These are phyloP conservation scores for Globisporangium viniferum DNA, from an alignment of 352 stramenopile genomes.

Conservation along the genomic window DNA sequence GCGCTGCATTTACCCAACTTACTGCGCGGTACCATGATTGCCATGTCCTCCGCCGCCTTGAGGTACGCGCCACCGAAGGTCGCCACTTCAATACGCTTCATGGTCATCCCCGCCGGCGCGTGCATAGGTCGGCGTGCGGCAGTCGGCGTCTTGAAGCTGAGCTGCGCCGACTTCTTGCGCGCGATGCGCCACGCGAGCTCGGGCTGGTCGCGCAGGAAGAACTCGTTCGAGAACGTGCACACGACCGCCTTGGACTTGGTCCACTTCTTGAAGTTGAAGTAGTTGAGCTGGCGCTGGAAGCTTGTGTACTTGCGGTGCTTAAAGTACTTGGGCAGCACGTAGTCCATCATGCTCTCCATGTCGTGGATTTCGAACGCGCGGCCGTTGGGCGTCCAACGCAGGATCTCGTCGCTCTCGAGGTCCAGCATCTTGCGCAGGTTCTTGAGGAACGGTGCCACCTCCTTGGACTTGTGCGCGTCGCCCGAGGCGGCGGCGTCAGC, in stretches of 20 bases:
- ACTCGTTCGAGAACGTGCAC: conserved; percentile 79
- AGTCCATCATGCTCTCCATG: conserved; percentile 76
- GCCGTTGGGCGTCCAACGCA: conserved; percentile 62
- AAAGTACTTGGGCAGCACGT: conserved; percentile 92
- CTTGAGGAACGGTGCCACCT: conserved; percentile 29
- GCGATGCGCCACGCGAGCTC: conserved; percentile 64
- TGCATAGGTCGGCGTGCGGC: not conserved
- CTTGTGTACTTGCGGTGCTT: conserved; percentile 94
- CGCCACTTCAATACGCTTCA: conserved; percentile 4
- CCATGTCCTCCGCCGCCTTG: conserved; percentile 19
- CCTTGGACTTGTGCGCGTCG: conserved; percentile 9
- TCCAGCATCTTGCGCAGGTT: conserved; percentile 36
- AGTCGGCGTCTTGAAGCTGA: conserved; percentile 8
- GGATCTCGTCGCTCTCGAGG: conserved; percentile 24
- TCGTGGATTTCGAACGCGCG: conserved; percentile 74
- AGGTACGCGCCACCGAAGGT: conserved; percentile 14
- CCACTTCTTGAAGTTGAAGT: conserved; percentile 93
- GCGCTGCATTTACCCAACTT: conserved; percentile 22
- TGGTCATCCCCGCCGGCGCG: conserved; percentile 6
- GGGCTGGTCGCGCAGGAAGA: conserved; percentile 64
- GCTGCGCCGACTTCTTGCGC: conserved; percentile 51
- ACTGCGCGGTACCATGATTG: conserved; percentile 24
- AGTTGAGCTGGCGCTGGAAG: conserved; percentile 93
- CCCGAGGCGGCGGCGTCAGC: not conserved
- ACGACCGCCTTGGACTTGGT: conserved; percentile 78